These are phyloP conservation scores for Cercospora sesami DNA, from an alignment of 2,329 filamentous ascomycete species.

Conservation along the genomic window DNA sequence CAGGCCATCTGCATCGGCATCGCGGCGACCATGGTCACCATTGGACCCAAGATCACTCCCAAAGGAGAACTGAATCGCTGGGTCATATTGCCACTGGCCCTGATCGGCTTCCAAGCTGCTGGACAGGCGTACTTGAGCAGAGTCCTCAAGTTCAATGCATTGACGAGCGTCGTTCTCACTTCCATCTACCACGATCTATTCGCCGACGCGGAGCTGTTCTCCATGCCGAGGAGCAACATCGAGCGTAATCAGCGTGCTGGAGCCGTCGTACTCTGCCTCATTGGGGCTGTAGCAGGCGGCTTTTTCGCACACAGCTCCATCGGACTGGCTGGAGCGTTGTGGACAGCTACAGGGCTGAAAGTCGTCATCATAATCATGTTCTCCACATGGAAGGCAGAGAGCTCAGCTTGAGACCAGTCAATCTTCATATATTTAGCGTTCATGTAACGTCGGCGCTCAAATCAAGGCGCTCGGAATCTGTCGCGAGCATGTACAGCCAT, in stretches of 20 bases:
- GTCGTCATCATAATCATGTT: conserved; percentile 42
- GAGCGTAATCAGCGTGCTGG: conserved; percentile 56
- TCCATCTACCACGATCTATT: conserved; percentile 81
- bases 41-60: conserved; percentile 33
- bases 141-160: conserved; percentile 65
- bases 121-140: conserved; percentile 76
- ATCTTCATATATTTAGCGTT: background rate
- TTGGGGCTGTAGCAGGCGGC: conserved; percentile 58
- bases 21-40: conserved; percentile 46
- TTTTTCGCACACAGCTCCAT: conserved; percentile 54
- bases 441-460: background rate
- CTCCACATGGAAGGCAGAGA: conserved; percentile 45
- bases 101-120: conserved; percentile 74
- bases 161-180: conserved; percentile 78
- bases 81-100: conserved; percentile 65
- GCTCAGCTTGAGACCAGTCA: background rate
- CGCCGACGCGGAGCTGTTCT: conserved; percentile 60
- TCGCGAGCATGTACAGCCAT: background rate
- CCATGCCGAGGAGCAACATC: conserved; percentile 44
- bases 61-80: conserved; percentile 28
- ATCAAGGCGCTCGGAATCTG: background rate
- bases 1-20: conserved; percentile 46
- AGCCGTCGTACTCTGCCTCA: conserved; percentile 54
- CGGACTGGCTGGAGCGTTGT: conserved; percentile 55
- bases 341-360: conserved; percentile 49